Evolutionary conservation across 1,284 basidiomycete genomes (phyloP), one percentile per base, ranked within the genome.

Genomic region (Spongiforma sp.): DNA sequence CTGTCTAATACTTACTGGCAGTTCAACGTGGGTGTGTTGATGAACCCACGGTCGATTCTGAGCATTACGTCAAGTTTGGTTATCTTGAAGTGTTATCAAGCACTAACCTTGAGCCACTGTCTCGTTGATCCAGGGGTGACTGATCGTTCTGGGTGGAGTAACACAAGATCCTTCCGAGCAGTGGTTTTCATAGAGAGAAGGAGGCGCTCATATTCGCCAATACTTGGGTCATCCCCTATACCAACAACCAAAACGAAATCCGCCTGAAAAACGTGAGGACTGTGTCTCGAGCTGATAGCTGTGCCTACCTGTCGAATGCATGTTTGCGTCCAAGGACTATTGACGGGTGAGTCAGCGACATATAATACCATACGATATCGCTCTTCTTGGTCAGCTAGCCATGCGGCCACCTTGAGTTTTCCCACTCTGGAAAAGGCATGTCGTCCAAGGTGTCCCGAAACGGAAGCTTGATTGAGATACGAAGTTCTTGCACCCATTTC

Each of bases 231-330:
- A 68, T 97, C 95, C 4, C 94, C 95, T 85, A 97, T 94, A 15
- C 96, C 96, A 39, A 99, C 92, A 26, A 99, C 88, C 84, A 99
- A 90, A 24, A 99, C 93, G 73, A 92, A 96, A 80, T 99, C 97
- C 17, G 98, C 98, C 88, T 96, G 75, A 60, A 58, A n/a, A 24
- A n/a, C 3, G 10, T 75, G 30, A 62, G 59, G 57, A 37, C 60
- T 52, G 39, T 61, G 57, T 53, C 52, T 28, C 39, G 37, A 26
- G 62, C 50, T 32, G n/a, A 57, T 48, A 46, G 53, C 26, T 33
- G 59, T 34, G 67, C 84, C 63, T 69, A 93, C 92, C 83, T 97
- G 95, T 32, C 94, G 87, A 67, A 98, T 96, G 74, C 95, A 98
- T 1, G 95, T 98, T 78, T 96, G 90, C n/a, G 96, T 98, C 96